Evolutionary conservation across 2,329 filamentous ascomycete species (phyloP).

Genomic region (Ophiosphaerella korrae): DNA sequence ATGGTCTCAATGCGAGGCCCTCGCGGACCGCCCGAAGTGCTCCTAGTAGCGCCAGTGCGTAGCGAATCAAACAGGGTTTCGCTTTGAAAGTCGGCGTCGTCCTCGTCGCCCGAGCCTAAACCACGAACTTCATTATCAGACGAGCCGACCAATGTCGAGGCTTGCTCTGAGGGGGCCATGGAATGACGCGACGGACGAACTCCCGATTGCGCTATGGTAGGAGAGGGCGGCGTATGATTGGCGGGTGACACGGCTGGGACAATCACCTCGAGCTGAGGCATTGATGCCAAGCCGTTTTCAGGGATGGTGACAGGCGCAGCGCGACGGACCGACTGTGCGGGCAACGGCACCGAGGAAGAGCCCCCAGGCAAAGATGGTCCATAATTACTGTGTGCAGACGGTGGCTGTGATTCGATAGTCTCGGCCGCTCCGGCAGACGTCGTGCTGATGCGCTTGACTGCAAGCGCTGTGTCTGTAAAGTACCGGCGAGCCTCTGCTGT

Average conservation of each 20-base stretch:
- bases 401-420: conserved; percentile 6
- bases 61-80: conserved; percentile 79
- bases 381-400: conserved; percentile 14
- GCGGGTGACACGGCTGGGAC: conserved; percentile 32
- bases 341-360: conserved; percentile 33
- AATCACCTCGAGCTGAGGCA: conserved; percentile 39
- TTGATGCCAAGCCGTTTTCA: conserved; percentile 33
- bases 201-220: conserved; percentile 41
- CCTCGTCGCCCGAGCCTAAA: conserved; percentile 72
- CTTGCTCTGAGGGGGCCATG: conserved; percentile 62
- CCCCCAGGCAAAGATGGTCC: conserved; percentile 7
- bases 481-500: conserved; percentile 48
- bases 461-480: conserved; percentile 36
- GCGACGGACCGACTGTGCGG: conserved; percentile 27
- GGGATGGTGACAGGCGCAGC: conserved; percentile 28
- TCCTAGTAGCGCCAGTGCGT: conserved; percentile 71
- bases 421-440: conserved; percentile 30
- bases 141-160: conserved; percentile 71
- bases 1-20: conserved; percentile 76
- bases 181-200: conserved; percentile 58
- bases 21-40: conserved; percentile 65
- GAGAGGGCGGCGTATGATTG: conserved; percentile 44
- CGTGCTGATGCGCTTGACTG: conserved; percentile 34
- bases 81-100: conserved; percentile 78
- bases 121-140: conserved; percentile 68